Conservation (phyloP, 148 eudicot species). For the Camellia granthamiana region DNA sequence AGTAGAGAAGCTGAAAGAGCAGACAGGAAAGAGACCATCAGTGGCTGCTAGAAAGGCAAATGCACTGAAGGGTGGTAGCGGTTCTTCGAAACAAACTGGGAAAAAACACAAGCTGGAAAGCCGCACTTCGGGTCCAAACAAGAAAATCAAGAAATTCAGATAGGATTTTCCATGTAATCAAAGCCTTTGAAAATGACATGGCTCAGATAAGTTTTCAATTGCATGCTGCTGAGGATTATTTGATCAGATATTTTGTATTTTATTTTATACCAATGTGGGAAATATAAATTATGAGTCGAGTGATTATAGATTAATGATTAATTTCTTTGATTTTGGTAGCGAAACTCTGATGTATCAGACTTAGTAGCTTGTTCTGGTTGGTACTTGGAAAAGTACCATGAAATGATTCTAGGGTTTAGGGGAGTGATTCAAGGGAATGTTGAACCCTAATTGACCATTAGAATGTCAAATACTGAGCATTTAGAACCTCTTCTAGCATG, state of each 20-base stretch:
- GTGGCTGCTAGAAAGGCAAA: conserved; percentile 84
- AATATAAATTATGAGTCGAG: too few relatives aligned
- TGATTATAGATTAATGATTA: too few relatives aligned
- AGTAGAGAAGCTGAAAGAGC: conserved; percentile 32
- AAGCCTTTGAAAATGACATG: not conserved
- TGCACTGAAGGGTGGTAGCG: conserved; percentile 30
- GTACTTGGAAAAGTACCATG: too few relatives aligned
- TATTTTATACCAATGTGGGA: not conserved
- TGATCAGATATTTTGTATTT: not conserved
- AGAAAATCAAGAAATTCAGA: conserved; percentile 55
- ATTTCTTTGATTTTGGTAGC: too few relatives aligned
- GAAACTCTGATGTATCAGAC: too few relatives aligned
- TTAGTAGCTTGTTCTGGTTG: too few relatives aligned
- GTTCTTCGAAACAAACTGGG: conserved; percentile 38
- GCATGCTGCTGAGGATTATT: not conserved
- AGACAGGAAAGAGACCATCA: conserved; percentile 65
- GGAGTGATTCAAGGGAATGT: too few relatives aligned
- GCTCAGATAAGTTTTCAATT: not conserved
- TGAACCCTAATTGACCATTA: too few relatives aligned
- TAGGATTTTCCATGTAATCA: not conserved
- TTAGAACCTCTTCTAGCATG: too few relatives aligned
- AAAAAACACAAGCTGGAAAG: conserved; percentile 65
- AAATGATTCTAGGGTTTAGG: too few relatives aligned
- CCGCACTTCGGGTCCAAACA: conserved; percentile 57
- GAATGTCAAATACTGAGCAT: too few relatives aligned